Percentiles rank a stretch among this genome's conserved stretches.
Evolutionary conservation across 371 early-diverging fungal genomes (phyloP).

Genomic region (Neoconidiobolus thromboides): DNA sequence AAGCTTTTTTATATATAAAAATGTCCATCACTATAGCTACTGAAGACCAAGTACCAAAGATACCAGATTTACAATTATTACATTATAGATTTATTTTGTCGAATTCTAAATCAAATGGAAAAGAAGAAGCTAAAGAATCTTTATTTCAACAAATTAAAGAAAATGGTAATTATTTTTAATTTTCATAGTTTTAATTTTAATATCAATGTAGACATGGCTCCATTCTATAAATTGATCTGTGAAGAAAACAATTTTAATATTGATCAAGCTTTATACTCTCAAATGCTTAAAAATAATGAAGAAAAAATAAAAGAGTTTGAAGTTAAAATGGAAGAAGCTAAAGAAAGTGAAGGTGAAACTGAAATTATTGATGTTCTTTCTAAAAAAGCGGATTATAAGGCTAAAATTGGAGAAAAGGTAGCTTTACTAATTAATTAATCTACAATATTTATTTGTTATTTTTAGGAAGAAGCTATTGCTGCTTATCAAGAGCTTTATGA

Average conservation of each 20-base stretch:
- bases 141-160: constrained; percentile 43
- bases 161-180: constrained; percentile 30
- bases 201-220: constrained; percentile 53
- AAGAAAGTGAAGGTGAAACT: constrained; percentile 81
- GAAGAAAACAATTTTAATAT: constrained; percentile 39
- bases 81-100: no score
- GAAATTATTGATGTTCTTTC: constrained; percentile 81
- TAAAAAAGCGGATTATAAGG: constrained; percentile 78
- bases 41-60: no score
- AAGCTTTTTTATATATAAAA: no score
- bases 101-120: background rate
- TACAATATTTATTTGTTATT: background rate
- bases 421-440: background rate
- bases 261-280: constrained; percentile 24
- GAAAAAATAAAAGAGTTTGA: constrained; percentile 58
- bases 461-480: constrained; percentile 62
- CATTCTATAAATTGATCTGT: constrained; percentile 43
- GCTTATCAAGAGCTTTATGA: constrained; percentile 65
- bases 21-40: no score
- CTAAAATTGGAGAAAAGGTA: constrained; percentile 90
- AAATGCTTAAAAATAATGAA: constrained; percentile 46
- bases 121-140: constrained; percentile 34
- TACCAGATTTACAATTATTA: no score
- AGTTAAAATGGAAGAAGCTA: constrained; percentile 68
- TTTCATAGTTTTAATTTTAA: background rate